Conservation (phyloP, 2,329 filamentous ascomycete species). For the Fusarium euwallaceae region DNA sequence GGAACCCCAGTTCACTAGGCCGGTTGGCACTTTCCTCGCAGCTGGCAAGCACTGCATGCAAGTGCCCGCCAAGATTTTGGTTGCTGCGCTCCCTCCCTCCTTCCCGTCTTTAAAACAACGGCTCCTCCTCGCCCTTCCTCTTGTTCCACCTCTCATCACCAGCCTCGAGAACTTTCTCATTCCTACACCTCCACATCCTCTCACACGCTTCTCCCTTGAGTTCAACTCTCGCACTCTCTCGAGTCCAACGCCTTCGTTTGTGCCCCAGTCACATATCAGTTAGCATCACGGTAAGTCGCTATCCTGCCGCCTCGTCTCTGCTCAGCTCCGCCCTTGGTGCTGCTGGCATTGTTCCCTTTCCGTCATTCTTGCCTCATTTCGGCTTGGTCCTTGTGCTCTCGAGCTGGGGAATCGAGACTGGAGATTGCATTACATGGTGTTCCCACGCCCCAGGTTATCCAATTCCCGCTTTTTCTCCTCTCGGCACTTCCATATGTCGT, state of each 20-base stretch:
- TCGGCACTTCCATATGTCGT: conserved; percentile 34
- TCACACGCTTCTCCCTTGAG: conserved; percentile 32
- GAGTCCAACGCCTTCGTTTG: conserved; percentile 40
- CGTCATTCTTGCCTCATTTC: conserved; percentile 19
- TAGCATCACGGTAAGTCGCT: conserved; percentile 28
- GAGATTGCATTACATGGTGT: conserved; percentile 37
- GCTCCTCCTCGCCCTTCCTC: conserved; percentile 39
- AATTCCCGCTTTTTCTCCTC: conserved; percentile 15
- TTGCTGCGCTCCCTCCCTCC: conserved; percentile 35
- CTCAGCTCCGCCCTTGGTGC: not conserved
- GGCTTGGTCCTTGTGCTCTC: conserved; percentile 12
- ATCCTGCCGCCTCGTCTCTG: conserved; percentile 1
- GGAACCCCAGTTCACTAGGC: conserved; percentile 21
- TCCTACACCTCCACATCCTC: conserved; percentile 43
- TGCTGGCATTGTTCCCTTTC: conserved; percentile 4
- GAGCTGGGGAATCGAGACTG: conserved; percentile 18
- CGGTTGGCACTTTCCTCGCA: conserved; percentile 30
- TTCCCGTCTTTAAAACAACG: conserved; percentile 43
- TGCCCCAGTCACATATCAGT: conserved; percentile 38
- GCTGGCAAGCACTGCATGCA: conserved; percentile 33
- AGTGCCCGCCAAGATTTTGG: conserved; percentile 38
- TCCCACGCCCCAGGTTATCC: conserved; percentile 27
- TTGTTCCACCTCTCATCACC: conserved; percentile 38
- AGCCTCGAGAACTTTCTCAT: conserved; percentile 33
- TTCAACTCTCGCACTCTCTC: conserved; percentile 38